Conservation (phyloP, 352 stramenopile species). For the Globisporangium acanthophoron region DNA sequence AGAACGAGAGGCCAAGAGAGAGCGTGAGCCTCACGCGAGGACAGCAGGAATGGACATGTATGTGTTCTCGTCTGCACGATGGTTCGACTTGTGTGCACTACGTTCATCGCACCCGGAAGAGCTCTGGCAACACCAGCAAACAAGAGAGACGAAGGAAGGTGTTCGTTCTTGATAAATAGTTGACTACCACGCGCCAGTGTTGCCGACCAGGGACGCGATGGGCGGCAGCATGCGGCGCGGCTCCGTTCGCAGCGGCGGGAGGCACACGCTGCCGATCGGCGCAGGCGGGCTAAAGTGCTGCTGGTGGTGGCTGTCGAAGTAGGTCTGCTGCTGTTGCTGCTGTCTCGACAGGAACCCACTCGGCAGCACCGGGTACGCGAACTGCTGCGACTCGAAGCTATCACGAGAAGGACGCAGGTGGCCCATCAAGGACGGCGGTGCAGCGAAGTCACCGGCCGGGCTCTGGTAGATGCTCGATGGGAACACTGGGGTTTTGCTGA, state of each 20-base stretch:
- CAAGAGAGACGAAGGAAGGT: background rate
- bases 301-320: background rate
- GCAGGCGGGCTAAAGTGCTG: conserved; percentile 10
- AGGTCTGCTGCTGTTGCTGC: background rate
- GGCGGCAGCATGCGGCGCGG: conserved; percentile 32
- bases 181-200: conserved; percentile 13
- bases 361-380: background rate
- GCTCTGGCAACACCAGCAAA: background rate
- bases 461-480: background rate
- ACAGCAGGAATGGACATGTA: background rate
- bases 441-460: background rate
- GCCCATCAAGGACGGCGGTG: background rate
- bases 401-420: background rate
- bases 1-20: too few species aligned
- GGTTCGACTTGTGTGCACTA: too few species aligned
- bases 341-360: background rate
- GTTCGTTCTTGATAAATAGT: background rate
- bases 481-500: background rate
- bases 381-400: background rate
- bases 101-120: too few species aligned
- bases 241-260: conserved; percentile 37
- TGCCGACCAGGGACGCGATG: conserved; percentile 43
- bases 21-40: too few species aligned
- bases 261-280: conserved; percentile 2
- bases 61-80: background rate